phyloP scores from a whole-genome alignment of 2,329 filamentous ascomycete genomes.

The Verticillium dahliae region DNA sequence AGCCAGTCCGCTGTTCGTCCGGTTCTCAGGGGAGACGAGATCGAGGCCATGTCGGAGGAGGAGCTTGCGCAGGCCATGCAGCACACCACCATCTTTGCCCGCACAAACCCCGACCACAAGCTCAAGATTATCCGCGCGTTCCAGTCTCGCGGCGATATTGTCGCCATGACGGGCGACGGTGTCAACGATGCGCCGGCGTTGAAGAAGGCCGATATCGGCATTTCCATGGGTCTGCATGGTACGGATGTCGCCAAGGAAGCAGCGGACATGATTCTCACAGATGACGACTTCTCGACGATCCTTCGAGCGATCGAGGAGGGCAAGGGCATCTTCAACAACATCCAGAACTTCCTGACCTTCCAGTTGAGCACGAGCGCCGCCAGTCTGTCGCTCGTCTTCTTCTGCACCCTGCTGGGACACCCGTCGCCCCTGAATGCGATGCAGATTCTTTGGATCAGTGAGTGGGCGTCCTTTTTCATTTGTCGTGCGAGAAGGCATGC shows the following conservation, averaged over 20 bases:
- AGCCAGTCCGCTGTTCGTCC: conserved; percentile 57
- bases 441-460: conserved; percentile 99
- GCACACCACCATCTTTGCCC: conserved; percentile 88
- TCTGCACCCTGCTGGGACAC: conserved; percentile 89
- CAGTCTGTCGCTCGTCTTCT: conserved; percentile 79
- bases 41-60: conserved; percentile 84
- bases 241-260: conserved; percentile 97
- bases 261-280: conserved; percentile 86
- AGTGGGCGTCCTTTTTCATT: conserved; percentile 27
- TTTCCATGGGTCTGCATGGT: conserved; percentile 90
- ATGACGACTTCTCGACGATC: conserved; percentile 88
- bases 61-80: conserved; percentile 81
- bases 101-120: conserved; percentile 96
- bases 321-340: conserved; percentile 99
- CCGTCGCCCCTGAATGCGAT: conserved; percentile 96
- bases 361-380: conserved; percentile 96
- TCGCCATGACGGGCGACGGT: conserved; percentile 97
- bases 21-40: conserved; percentile 81
- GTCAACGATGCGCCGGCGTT: conserved; percentile 96
- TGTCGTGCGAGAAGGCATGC: background rate
- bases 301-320: conserved; percentile 95
- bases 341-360: conserved; percentile 98
- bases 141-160: conserved; percentile 88
- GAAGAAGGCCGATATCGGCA: conserved; percentile 96
- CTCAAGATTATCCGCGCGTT: conserved; percentile 92